Evolutionary conservation across 345 rosid species (phyloP).

Genomic region (Fremontodendron californicum): DNA sequence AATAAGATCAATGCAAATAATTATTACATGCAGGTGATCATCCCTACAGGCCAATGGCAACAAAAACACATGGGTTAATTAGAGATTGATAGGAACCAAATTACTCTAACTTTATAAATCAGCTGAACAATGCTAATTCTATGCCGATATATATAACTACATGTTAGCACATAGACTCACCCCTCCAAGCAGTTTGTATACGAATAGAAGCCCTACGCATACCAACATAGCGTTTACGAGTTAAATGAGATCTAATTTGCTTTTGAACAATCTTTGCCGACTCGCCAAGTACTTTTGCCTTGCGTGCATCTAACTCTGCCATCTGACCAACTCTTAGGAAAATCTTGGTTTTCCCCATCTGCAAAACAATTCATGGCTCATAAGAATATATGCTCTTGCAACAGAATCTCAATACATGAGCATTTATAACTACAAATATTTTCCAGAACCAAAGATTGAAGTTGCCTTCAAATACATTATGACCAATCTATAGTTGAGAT

Average conservation of each 20-base stretch:
- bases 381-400: not conserved
- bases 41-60: not conserved
- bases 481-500: not conserved
- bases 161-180: conserved; percentile 31
- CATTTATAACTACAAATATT: conserved; percentile 3
- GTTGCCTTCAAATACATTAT: not conserved
- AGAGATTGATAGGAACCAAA: conserved; percentile 10
- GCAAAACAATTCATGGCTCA: conserved; percentile 27
- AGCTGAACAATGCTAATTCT: not conserved
- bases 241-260: conserved; percentile 32
- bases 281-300: conserved; percentile 44
- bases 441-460: not conserved
- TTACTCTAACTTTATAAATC: not conserved
- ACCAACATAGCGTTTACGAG: conserved; percentile 44
- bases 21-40: not conserved
- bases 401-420: not conserved
- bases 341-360: conserved; percentile 75
- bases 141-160: not conserved
- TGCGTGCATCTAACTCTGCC: conserved; percentile 77
- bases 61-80: not conserved
- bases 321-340: conserved; percentile 78
- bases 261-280: conserved; percentile 70
- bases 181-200: conserved; percentile 81
- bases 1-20: conserved; percentile 7
- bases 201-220: conserved; percentile 48